Conservation (phyloP, 306 rosid genomes). For the Ziziphus jujuba region DNA sequence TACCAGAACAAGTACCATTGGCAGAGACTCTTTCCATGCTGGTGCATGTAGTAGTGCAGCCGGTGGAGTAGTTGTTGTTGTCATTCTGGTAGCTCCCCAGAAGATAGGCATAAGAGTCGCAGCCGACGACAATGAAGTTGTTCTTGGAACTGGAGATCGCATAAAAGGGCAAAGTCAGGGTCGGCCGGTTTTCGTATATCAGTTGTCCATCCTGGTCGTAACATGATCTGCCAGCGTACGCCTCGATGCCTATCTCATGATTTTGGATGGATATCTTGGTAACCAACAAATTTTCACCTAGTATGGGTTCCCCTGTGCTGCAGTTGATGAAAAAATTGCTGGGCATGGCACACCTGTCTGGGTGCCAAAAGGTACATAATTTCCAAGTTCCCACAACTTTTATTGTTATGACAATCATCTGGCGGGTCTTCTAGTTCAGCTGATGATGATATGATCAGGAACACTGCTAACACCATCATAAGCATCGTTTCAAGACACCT, state of each 20-base stretch:
- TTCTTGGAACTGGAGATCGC: not conserved
- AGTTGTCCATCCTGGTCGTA: no score
- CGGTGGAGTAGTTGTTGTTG: slow-evolving; percentile 2
- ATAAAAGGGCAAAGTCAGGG: not conserved
- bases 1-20: slow-evolving; percentile 9
- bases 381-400: slow-evolving; percentile 3
- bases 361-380: slow-evolving; percentile 16
- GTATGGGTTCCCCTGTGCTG: not conserved
- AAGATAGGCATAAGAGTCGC: slow-evolving; percentile 16
- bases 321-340: slow-evolving; percentile 3
- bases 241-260: not conserved
- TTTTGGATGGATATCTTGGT: not conserved
- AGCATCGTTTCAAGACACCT: no score
- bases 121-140: slow-evolving; percentile 21
- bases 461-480: no score
- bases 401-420: no score
- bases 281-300: not conserved
- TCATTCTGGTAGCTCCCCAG: not conserved
- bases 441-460: no score
- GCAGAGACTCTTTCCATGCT: not conserved
- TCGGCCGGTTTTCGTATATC: not conserved
- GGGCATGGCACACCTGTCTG: slow-evolving; percentile 1
- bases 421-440: no score
- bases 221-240: not conserved
- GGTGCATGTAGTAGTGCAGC: slow-evolving; percentile 7